Evolutionary conservation across 2,329 filamentous ascomycete species (phyloP), one percentile per base, ranked within the genome.

Genomic region (Aspergillus alliaceus): DNA sequence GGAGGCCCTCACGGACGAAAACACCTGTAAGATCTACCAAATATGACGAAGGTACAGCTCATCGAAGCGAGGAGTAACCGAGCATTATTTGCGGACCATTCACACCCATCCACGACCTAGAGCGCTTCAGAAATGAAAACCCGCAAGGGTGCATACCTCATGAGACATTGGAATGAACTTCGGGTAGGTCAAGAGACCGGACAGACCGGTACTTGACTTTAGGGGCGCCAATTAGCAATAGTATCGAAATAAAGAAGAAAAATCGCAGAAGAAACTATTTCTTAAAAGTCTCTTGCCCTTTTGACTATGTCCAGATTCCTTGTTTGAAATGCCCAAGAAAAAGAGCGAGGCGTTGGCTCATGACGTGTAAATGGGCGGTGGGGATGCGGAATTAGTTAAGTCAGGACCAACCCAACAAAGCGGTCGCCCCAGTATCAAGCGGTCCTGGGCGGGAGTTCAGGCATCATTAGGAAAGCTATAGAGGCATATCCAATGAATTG

Each of bases 351-450:
- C 29, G 42, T 20, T 52, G 44, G 54, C 20, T 44, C 48, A 40
- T 55, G 51, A 55, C 48, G 52, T 53, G 58, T 58, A 53, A 34
- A 49, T 53, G 47, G 52, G 52, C 34, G 55, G 55, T 56, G 55
- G 52, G 40, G 55, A 32, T 56, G 57, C 35, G 50, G 46, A 14
- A 34, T 53, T 40, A 54, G 51, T 18, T 32, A 46, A 44, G 40
- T 47, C 39, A 35, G 52, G 27, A 31, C 55, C 55, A 54, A 47
- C 44, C 27, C 35, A 57, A 29, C 51, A 22, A 40, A 31, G 11
- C 9, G 44, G 40, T 27, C 31, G 37, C 34, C 39, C 14, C 29
- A 20, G 9, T 47, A 44, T 20, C 32, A 31, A 25, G n/a, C 32
- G 22, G 37, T 40, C 9, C 29, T 12, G 14, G 51, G 5, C 24